Percentiles rank a stretch among this genome's conserved stretches.
phyloP scores from a whole-genome alignment of 192 early-diverging fungal species.

The Backusella circina region DNA sequence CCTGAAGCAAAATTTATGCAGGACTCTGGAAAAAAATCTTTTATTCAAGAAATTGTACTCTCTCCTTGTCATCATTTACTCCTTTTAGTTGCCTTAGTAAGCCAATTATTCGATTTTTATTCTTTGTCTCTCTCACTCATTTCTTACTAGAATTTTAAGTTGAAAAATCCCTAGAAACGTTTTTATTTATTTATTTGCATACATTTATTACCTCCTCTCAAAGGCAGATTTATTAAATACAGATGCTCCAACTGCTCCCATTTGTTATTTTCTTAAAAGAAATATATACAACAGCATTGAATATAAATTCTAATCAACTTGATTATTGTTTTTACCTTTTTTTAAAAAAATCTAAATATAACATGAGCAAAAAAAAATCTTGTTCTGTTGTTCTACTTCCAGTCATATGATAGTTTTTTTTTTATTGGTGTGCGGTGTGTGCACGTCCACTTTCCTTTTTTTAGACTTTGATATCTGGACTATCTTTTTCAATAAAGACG shows the following conservation, averaged over 20 bases:
- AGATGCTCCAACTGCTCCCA: background rate
- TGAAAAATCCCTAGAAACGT: background rate
- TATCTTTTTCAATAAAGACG: background rate
- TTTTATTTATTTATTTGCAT: slow-evolving; percentile 5
- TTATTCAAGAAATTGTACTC: background rate
- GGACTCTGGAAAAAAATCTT: background rate
- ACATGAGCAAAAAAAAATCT: background rate
- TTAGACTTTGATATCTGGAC: background rate
- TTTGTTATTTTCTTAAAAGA: background rate
- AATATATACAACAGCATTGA: background rate
- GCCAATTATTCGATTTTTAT: background rate
- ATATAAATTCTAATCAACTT: background rate
- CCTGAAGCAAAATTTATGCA: background rate
- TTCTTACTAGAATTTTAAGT: background rate
- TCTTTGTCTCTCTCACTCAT: background rate
- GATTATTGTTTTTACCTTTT: background rate
- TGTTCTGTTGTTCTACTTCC: background rate
- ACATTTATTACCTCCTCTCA: background rate
- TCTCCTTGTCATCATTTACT: background rate
- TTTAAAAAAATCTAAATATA: background rate
- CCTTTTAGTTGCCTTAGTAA: slow-evolving; percentile 1
- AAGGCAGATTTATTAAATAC: background rate
- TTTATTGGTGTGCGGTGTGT: background rate
- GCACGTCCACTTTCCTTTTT: background rate
- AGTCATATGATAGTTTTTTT: background rate